Evolutionary conservation across 331 rosid species (phyloP).

Genomic region (Rosa hybrid): DNA sequence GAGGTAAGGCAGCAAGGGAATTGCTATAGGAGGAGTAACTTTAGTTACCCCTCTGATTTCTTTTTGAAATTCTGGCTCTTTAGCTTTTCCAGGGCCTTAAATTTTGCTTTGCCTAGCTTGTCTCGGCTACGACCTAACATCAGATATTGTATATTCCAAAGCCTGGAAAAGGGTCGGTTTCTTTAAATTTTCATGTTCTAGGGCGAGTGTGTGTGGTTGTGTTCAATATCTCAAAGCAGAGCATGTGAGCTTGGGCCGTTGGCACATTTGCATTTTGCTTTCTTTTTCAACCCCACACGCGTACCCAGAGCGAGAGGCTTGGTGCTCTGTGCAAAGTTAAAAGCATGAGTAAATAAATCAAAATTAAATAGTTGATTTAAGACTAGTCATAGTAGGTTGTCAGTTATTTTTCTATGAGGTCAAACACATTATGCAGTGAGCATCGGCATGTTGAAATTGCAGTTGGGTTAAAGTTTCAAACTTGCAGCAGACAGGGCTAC

Average conservation of each 20-base stretch:
- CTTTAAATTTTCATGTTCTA: conserved; percentile 11
- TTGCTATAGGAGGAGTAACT: conserved; percentile 1
- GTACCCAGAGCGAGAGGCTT: conserved; percentile 10
- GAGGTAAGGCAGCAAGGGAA: conserved; percentile 34
- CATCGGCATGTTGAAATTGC: conserved; percentile 10
- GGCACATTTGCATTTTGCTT: background rate
- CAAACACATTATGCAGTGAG: conserved; percentile 23
- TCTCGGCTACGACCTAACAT: conserved; percentile 12
- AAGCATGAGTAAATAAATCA: background rate
- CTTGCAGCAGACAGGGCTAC: background rate
- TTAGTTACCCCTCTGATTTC: conserved; percentile 24
- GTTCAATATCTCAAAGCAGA: conserved; percentile 16
- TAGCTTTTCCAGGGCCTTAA: conserved; percentile 29
- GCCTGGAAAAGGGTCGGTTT: conserved; percentile 20
- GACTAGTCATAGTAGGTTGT: conserved; percentile 14
- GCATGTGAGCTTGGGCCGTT: conserved; percentile 6
- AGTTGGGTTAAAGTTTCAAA: conserved; percentile 14
- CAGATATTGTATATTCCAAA: conserved; percentile 35
- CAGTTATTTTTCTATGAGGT: conserved; percentile 10
- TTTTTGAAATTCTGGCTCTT: conserved; percentile 35
- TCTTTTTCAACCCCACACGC: conserved; percentile 35
- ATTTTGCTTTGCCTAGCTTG: conserved; percentile 25
- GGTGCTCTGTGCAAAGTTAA: conserved; percentile 27
- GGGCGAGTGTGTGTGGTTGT: background rate
- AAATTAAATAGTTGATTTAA: background rate